Base-by-base conservation (phyloP, 2,329 filamentous ascomycete genomes). In the Fusarium sarcochroum region DNA sequence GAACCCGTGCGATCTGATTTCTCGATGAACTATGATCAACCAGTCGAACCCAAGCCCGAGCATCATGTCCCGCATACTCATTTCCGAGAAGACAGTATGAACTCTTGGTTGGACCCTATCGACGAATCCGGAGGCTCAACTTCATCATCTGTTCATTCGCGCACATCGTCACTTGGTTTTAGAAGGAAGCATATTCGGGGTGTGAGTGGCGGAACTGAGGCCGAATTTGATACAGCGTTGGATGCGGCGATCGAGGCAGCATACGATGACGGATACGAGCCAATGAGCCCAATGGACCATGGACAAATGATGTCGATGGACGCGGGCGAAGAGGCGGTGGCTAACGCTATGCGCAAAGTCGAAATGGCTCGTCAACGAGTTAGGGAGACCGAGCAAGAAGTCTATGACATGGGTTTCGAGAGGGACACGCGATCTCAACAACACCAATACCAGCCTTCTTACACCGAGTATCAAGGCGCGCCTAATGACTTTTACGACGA, bases 211-310 rank as follows among this genome's bases (percentile, higher is more conserved):
- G 89, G 87, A 30, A 96, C 93, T 0, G 93, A 97, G 77, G 91
- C 93, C 8, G 94, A 97, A 75, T 97, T 98, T 70, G 94, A 98
- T 79, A 94, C 93, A 10, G 96, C 96, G 6, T 85, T 98, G 42
- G 95, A 98, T 80, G 95, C 94, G 23, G 96, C 96, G 15, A 94
- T 98, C 10, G 96, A 98, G 79, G 95, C 95, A 50, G 96, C 95
- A 7, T 99, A 98, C 77, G 92, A 97, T 76, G 94, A 98, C 66
- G 93, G 93, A 1, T 92, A 93, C 67, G 94, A 97, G 75, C 92
- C 92, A 6, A 89, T 87, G 77, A 84, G 85, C 18, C 79, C 84
- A 8, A 81, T 82, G 23, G 79, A 84, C n/a, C 70, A 76, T n/a
- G 68, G 62, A 14, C 51, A 9, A 30, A 68, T 58, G 75, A 80